Evolutionary conservation across 116 monocot species (phyloP), one percentile per base, ranked within the genome.

Genomic region (Posidonia oceanica): DNA sequence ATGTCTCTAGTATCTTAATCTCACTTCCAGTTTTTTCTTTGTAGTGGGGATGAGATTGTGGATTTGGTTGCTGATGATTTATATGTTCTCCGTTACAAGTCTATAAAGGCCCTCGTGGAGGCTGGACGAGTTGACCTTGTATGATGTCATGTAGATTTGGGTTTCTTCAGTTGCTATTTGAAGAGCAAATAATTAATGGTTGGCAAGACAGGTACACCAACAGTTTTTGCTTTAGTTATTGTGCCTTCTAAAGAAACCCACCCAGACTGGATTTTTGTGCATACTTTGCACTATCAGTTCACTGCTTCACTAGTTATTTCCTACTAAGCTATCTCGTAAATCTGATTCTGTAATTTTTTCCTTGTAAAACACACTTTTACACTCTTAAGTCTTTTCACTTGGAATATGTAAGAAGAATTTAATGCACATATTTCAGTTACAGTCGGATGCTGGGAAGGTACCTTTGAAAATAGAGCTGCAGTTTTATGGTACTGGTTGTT

Each of bases 51-150:
- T n/a, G n/a, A n/a, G 72, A 90, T 92, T 68, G 82, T 92, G 23
- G 97, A 98, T 69, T 68, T 92, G 72, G 90, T 85, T 42, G 89
- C 89, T 17, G 87, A 87, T 54, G 92, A 87, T 66, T 68, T 98
- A 39, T 98, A 92, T 76, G 89, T 92, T 18, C 85, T 98, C 11
- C 89, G 97, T 4, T 98, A 98, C 80, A 98, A 92, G 66, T 87
- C 97, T 15, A 92, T 98, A 62, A 98, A 87, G 66, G 89, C 81
- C n/a, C n/a, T n/a, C n/a, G n/a, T n/a, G n/a, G n/a, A n/a, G n/a
- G 39, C 87, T 98, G 84, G 87, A 1, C 84, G 60, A 39, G 81
- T 98, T 29, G 85, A 97, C 72, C 91, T 94, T 60, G 87, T 94
- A 22, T 94, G 69, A 82, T 44, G 54, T 55, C 14, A 18, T 5